Percentiles rank a stretch among this genome's conserved stretches.
Conservation (phyloP, 306 rosid species). For the Castanea crenata region DNA sequence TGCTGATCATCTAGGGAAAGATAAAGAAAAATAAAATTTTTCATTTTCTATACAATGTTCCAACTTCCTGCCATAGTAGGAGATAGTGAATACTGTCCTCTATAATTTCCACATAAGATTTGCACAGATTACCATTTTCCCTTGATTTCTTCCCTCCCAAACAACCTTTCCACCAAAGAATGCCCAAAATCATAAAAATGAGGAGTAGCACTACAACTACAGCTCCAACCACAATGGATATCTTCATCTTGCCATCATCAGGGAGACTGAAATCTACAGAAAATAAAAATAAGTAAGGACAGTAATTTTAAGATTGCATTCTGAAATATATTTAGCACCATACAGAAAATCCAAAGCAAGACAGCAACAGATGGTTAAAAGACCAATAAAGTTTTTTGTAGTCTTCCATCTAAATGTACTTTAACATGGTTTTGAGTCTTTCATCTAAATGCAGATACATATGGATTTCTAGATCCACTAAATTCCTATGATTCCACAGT, state of each 20-base stretch:
- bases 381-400: too few relatives aligned
- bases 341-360: too few relatives aligned
- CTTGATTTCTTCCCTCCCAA: constrained; percentile 1
- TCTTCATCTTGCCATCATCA: neutral
- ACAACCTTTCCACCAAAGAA: constrained; percentile 22
- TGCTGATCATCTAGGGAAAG: too few relatives aligned
- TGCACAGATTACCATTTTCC: constrained; percentile 6
- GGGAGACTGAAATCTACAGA: constrained; percentile 20
- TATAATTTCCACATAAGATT: neutral
- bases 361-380: too few relatives aligned
- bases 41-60: neutral
- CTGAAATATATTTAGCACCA: neutral
- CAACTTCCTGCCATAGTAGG: too few relatives aligned
- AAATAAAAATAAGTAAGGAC: neutral
- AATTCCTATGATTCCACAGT: neutral
- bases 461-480: neutral
- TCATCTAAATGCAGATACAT: too few relatives aligned
- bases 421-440: too few relatives aligned
- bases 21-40: too few relatives aligned
- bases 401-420: too few relatives aligned
- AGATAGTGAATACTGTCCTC: too few relatives aligned
- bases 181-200: neutral
- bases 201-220: neutral
- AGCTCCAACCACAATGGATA: constrained; percentile 4
- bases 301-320: neutral